These are phyloP conservation scores for Fusarium chlamydosporum DNA, from an alignment of 2,329 filamentous ascomycete species.

Conservation along the genomic window DNA sequence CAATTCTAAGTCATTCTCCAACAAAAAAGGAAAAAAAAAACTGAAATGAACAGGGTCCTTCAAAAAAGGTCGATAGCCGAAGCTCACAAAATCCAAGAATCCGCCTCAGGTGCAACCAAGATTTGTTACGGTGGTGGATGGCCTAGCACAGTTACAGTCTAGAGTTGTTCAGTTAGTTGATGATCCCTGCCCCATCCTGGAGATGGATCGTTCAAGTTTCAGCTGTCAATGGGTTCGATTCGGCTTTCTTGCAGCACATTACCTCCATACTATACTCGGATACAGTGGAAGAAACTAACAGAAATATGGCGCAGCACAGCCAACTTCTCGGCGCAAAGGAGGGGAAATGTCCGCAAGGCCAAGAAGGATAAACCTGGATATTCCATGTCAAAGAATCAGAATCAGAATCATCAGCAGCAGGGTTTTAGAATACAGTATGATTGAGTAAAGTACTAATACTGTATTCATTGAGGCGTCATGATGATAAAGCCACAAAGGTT, in stretches of 20 bases:
- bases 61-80: constrained; percentile 9
- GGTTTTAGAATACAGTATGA: constrained; percentile 1
- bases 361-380: constrained; percentile 16
- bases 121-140: constrained; percentile 17
- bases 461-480: constrained; percentile 23
- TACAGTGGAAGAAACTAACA: constrained; percentile 1
- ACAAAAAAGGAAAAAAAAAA: neutral
- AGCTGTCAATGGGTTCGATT: constrained; percentile 30
- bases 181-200: constrained; percentile 15
- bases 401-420: constrained; percentile 3
- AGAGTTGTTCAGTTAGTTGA: constrained; percentile 8
- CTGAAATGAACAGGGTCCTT: constrained; percentile 3
- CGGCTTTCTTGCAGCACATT: neutral
- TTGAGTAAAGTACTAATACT: neutral
- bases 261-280: neutral
- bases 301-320: constrained; percentile 4
- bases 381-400: constrained; percentile 13
- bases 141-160: constrained; percentile 12
- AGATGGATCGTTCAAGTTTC: constrained; percentile 16
- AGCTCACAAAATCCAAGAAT: constrained; percentile 2
- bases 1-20: neutral
- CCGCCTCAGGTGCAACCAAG: constrained; percentile 16
- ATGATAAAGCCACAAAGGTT: constrained; percentile 23
- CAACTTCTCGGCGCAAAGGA: constrained; percentile 14
- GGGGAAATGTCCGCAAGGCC: constrained; percentile 8